Percentiles rank a stretch among this genome's conserved stretches.
Conservation (phyloP, 176 grass and related monocot genomes). For the Calamus simplicifolius region DNA sequence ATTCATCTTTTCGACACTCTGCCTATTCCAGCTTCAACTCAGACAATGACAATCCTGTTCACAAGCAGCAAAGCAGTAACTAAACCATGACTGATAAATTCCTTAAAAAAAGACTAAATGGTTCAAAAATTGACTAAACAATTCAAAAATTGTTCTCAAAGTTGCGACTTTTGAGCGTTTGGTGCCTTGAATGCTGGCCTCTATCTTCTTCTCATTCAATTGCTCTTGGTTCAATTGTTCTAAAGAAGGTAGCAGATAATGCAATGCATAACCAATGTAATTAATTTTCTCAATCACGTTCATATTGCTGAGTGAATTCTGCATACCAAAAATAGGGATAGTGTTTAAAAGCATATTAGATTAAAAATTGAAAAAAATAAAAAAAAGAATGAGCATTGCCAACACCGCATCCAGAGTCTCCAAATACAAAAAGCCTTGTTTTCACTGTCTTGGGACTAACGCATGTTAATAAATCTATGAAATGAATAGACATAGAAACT, state of each 20-base stretch:
- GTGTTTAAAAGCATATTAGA: not conserved
- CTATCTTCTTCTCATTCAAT: slow-evolving; percentile 39
- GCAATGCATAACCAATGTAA: slow-evolving; percentile 41
- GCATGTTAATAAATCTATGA: no score
- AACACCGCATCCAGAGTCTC: no score
- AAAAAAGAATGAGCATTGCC: no score
- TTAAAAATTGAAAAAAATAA: not conserved
- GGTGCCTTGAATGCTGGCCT: slow-evolving; percentile 42
- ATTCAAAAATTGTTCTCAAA: not conserved
- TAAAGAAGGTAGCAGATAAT: slow-evolving; percentile 51
- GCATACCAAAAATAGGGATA: not conserved
- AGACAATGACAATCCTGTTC: no score
- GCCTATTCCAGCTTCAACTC: slow-evolving; percentile 31
- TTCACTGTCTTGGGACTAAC: no score
- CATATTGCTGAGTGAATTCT: not conserved
- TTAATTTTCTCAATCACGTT: not conserved
- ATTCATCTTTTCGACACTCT: slow-evolving; percentile 37
- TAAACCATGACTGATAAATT: slow-evolving; percentile 13
- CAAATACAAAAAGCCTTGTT: no score
- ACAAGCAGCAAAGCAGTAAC: not conserved
- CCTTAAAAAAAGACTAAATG: not conserved
- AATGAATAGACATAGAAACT: no score
- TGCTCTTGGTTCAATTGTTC: slow-evolving; percentile 42
- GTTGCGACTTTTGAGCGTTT: slow-evolving; percentile 6
- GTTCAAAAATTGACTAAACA: no score